phyloP scores from a whole-genome alignment of 169 alveolate species.

The Cryptosporidium xiaoi region DNA sequence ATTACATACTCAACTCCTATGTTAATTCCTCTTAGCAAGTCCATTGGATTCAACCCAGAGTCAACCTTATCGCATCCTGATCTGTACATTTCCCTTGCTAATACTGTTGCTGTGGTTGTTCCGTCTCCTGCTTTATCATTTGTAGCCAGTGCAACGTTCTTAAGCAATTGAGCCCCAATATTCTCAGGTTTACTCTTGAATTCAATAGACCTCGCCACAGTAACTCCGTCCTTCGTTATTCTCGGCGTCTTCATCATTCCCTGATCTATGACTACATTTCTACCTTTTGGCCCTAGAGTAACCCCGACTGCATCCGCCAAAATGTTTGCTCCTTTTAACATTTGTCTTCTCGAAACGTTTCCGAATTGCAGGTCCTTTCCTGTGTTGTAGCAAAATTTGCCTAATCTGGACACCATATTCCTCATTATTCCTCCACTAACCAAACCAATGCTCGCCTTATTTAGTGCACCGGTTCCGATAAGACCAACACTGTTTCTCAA shows the following conservation, averaged over 20 bases:
- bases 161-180: conserved; percentile 97
- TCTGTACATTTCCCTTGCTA: conserved; percentile 97
- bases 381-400: conserved; percentile 7
- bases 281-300: conserved; percentile 99
- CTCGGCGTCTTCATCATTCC: conserved; percentile 95
- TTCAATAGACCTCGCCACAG: conserved; percentile 98
- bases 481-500: not conserved
- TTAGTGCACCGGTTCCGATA: not conserved
- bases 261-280: conserved; percentile 97
- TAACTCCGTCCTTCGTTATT: conserved; percentile 99
- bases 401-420: not conserved
- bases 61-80: conserved; percentile 99
- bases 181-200: conserved; percentile 93
- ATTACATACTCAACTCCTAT: conserved; percentile 88
- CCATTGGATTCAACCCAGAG: conserved; percentile 99
- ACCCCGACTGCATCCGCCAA: conserved; percentile 99
- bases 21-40: conserved; percentile 94
- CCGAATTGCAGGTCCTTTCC: conserved; percentile 46
- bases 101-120: conserved; percentile 98
- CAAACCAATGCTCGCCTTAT: too few relatives aligned
- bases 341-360: conserved; percentile 30
- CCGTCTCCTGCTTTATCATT: conserved; percentile 99
- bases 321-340: conserved; percentile 80
- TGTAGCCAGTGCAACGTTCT: conserved; percentile 97
- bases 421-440: not conserved